Conservation (phyloP, 306 rosid species). For the Acacia acuminata region DNA sequence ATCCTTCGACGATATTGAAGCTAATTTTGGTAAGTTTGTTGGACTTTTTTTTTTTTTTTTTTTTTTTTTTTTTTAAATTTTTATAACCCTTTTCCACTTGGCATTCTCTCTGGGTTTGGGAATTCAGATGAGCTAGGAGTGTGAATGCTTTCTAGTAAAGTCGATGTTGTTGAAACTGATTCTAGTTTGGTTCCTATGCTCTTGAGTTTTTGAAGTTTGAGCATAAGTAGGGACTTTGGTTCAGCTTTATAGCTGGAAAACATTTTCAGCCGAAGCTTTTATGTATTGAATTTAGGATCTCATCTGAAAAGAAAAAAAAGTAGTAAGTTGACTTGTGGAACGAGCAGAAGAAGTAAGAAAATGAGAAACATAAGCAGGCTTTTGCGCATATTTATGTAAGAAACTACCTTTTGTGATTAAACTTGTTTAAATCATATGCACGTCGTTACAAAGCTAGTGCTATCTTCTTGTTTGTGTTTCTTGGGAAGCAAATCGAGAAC, state of each 20-base stretch:
- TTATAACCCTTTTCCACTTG: background rate
- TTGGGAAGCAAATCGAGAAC: background rate
- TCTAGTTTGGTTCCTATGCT: slow-evolving; percentile 8
- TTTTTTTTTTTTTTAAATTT: no score
- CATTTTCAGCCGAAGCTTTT: background rate
- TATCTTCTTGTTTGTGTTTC: background rate
- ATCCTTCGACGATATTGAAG: slow-evolving; percentile 90
- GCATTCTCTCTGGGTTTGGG: slow-evolving; percentile 10
- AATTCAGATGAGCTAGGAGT: background rate
- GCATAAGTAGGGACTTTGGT: background rate
- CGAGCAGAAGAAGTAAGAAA: background rate
- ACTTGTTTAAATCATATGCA: background rate
- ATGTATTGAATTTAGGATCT: background rate
- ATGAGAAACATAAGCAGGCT: background rate
- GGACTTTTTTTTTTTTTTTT: no score
- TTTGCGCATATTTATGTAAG: background rate
- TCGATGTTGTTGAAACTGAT: slow-evolving; percentile 14
- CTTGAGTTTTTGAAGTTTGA: slow-evolving; percentile 14
- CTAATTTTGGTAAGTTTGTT: slow-evolving; percentile 81
- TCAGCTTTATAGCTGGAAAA: background rate
- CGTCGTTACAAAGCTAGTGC: background rate
- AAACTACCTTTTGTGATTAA: background rate
- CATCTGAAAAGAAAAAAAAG: background rate
- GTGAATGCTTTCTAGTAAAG: background rate
- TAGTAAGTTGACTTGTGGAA: background rate